Base-by-base conservation (phyloP, 75 land plant genomes). In the Pinus taeda region DNA sequence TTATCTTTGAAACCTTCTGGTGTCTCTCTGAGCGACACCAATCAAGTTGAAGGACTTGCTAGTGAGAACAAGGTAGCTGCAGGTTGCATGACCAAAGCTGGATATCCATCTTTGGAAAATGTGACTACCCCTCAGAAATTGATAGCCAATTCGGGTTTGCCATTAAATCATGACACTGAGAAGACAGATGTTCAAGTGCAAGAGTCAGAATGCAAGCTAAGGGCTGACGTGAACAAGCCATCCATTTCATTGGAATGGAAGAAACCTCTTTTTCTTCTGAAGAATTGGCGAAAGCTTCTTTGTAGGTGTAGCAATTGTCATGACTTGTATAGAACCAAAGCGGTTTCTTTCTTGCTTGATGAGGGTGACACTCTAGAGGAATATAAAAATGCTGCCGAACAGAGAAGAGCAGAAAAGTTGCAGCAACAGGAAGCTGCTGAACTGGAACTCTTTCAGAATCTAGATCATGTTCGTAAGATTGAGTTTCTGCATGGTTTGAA, bases 401-500 rank as follows among this genome's bases (percentile, higher is more conserved):
- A 75, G 58, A 85, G 76, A 59, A 45, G 85, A 57, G 71, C 79
- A 62, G 79, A 78, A 66, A 57, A 78, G 74, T 60, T 74, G 76
- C 82, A 78, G 57, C 55, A 79, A 49, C 49, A 63, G 21, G 77
- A 82, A 36, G 81, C 74, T 21, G 62, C 26, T 14, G 75, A 58
- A 55, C 4, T 60, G 21, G 59, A 73, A 18, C 57, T 85, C 49
- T 59, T 85, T 59, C 61, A 82, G 56, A 79, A 73, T 21, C 39
- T 85, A 74, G 81, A 61, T 29, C 87, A 85, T 75, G 81, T 82
- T 29, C 73, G 71, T 26, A 71, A 76, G 29, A 79, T 85, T 21
- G 87, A 85, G 72, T 58, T 85, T 49, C 76, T 85, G 24, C 82
- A 61, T 73, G 85, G 82, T 49, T 71, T 85, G 24, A 85, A 62